Percentiles rank a stretch among this genome's conserved stretches.
Conservation (phyloP, 129 eudicot species). For the Rutidosis leptorrhynchoides region DNA sequence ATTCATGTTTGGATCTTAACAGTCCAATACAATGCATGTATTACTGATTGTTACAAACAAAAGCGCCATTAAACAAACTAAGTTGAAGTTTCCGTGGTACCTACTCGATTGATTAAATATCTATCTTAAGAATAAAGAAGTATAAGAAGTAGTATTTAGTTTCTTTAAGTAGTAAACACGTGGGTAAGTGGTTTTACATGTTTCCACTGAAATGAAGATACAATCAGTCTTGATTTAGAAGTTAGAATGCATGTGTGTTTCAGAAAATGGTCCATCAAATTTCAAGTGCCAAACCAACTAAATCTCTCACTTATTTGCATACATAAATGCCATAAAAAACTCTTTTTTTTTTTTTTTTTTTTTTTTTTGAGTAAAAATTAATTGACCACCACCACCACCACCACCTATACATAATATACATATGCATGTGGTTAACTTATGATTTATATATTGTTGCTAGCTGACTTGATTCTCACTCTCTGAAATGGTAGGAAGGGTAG, state of each 20-base stretch:
- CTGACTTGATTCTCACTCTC: constrained; percentile 30
- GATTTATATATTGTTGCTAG: constrained; percentile 26
- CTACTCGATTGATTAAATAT: background rate
- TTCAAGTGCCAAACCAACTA: constrained; percentile 15
- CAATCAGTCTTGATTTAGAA: constrained; percentile 32
- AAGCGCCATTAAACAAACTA: background rate
- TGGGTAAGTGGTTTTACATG: constrained; percentile 18
- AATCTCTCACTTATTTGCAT: constrained; percentile 5
- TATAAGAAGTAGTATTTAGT: background rate
- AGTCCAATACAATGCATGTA: background rate
- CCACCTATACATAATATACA: too few relatives aligned
- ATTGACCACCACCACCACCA: constrained; percentile 34
- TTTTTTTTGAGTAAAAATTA: constrained; percentile 20
- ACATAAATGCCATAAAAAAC: constrained; percentile 9
- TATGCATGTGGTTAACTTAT: too few relatives aligned
- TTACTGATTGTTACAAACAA: background rate
- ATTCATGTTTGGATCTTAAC: too few relatives aligned
- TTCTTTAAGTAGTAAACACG: constrained; percentile 21
- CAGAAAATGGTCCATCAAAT: constrained; percentile 27
- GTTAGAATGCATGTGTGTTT: constrained; percentile 32
- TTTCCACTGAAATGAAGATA: constrained; percentile 21
- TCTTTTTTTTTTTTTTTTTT: constrained; percentile 10
- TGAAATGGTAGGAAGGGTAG: constrained; percentile 2
- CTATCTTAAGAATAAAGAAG: constrained; percentile 15
- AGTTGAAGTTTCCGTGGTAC: background rate